Evolutionary conservation across 1,284 basidiomycete species (phyloP), one percentile per base, ranked within the genome.

Genomic region (Cryptococcus sp.): DNA sequence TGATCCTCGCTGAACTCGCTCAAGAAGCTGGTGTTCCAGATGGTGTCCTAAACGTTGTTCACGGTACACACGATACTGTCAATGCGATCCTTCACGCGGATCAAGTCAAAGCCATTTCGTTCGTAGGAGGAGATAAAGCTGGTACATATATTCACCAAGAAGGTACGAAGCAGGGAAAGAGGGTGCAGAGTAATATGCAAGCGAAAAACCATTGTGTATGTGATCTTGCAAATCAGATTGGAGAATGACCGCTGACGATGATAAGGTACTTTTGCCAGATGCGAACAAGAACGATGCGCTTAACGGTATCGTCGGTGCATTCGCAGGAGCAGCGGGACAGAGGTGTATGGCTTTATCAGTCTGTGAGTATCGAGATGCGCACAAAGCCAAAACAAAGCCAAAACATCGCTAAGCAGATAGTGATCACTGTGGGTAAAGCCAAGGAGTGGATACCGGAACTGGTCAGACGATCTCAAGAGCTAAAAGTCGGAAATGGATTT

Each of bases 41-140:
- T 14, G 89, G 88, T 61, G 88, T 90, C 35, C 73, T 91, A 46
- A 15, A 48, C 3, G 43, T 58, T 50, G 88, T 96, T 13, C 90
- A 98, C 68, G 94, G 94, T 34, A 85, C 86, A 31, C 84, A 88
- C 42, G 85, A 88, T 13, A 90, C 88, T 2, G 94, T 98, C 53
- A 95, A 97, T 67, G 86, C 86, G 33, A 88, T 98, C 59, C 96
- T 91, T 72, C 91, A 96, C 73, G 84, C 92, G 70, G 87, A 90
- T 10, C 78, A 81, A 10, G 90, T 97, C 79, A 90, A 85, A 71
- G 94, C 92, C 6, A 91, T 97, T 72, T 90, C 88, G 65, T 97
- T 98, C 72, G 94, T 98, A n/a, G 94, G 94, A 37, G 90, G 90
- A 38, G 90, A 97, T 76, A 82, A 81, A 44, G 94, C 94, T 7